A percentile compares a stretch with the other conserved stretches of the same genome.
Evolutionary conservation across 179 eudicot species (phyloP).

Genomic region (Nepenthes alata): DNA sequence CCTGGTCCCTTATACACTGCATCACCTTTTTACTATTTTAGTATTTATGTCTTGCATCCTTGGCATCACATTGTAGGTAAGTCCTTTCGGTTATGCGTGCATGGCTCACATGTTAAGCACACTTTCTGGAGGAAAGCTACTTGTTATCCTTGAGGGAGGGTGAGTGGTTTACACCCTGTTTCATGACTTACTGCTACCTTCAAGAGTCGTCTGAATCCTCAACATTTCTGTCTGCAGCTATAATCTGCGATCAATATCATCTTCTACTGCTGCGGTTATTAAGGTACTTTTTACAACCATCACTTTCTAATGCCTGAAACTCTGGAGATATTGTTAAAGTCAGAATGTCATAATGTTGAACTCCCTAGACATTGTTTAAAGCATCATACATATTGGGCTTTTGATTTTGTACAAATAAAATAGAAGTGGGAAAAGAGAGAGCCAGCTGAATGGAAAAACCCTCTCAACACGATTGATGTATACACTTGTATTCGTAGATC

Average conservation of each 20-base stretch:
- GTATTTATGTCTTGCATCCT: conserved; percentile 3
- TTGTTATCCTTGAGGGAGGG: conserved; percentile 99
- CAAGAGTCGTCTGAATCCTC: background rate
- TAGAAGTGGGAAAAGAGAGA: too few species aligned
- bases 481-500: too few species aligned
- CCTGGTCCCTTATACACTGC: background rate
- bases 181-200: background rate
- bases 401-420: too few species aligned
- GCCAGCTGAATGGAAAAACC: too few species aligned
- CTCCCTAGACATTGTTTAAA: too few species aligned
- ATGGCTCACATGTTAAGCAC: conserved; percentile 73
- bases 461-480: too few species aligned
- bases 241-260: conserved; percentile 92
- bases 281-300: conserved; percentile 33
- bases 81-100: conserved; percentile 85
- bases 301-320: too few species aligned
- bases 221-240: conserved; percentile 43
- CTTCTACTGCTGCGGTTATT: conserved; percentile 84
- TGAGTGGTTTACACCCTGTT: conserved; percentile 24
- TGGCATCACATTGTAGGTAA: conserved; percentile 44
- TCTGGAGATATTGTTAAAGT: too few species aligned
- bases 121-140: conserved; percentile 71
- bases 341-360: too few species aligned
- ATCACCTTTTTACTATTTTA: background rate
- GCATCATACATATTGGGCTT: too few species aligned